These are phyloP conservation scores for Ashbya aceris DNA, from an alignment of 1,139 yeast species.

Conservation along the genomic window DNA sequence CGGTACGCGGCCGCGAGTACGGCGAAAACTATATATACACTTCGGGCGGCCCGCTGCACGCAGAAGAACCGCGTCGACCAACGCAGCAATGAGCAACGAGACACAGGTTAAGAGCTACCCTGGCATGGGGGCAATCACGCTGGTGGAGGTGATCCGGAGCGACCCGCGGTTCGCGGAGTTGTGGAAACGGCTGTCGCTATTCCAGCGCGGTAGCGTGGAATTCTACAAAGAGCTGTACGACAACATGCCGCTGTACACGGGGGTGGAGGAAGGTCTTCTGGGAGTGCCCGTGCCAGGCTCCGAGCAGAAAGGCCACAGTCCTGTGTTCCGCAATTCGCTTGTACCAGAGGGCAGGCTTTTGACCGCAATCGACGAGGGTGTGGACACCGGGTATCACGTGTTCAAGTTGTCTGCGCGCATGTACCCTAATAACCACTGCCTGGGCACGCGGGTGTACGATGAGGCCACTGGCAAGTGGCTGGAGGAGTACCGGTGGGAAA, in stretches of 20 bases:
- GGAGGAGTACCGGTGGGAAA: constrained; percentile 39
- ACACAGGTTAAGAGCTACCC: too few species aligned
- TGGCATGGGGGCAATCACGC: background rate
- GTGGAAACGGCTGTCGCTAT: constrained; percentile 14
- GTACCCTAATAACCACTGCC: constrained; percentile 35
- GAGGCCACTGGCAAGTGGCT: constrained; percentile 38
- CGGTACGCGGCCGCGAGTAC: too few species aligned
- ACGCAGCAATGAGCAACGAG: too few species aligned
- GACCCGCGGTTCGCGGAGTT: constrained; percentile 14
- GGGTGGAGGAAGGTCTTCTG: constrained; percentile 15
- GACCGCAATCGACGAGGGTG: constrained; percentile 40
- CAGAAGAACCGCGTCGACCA: too few species aligned
- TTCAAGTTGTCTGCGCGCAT: constrained; percentile 37
- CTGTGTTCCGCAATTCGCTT: constrained; percentile 42
- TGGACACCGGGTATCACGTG: constrained; percentile 42
- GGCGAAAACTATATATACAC: too few species aligned
- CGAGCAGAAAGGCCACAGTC: constrained; percentile 40
- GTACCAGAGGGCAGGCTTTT: constrained; percentile 34
- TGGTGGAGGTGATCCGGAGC: constrained; percentile 8
- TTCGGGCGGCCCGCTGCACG: too few species aligned
- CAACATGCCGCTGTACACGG: constrained; percentile 20
- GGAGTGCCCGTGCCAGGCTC: constrained; percentile 39
- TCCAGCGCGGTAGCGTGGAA: constrained; percentile 20
- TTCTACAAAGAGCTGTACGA: constrained; percentile 19
- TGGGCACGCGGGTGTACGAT: constrained; percentile 43